Base-by-base conservation (phyloP, 1,139 yeast species). In the Hyphopichia khmerensis region DNA sequence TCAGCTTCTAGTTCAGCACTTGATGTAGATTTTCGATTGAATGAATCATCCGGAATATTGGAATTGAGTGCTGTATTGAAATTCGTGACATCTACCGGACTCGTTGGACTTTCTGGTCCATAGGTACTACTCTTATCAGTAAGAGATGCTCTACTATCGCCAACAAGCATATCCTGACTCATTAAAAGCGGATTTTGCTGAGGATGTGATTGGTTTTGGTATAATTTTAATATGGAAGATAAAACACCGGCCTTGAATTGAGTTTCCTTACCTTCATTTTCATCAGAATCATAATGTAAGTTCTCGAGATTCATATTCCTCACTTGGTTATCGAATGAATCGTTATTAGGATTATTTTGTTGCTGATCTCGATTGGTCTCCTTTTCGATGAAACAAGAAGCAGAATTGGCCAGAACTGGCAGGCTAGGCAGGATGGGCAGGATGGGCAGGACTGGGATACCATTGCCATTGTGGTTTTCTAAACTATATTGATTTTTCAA, bases 181-280 rank as follows among this genome's bases (percentile, higher is more conserved):
- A 14, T 30, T 30, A 30, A 30, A 30, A 7, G 16, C 4, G 4
- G 33, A 11, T 14, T 14, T 14, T 11, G 17, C 17, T 30, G 33
- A 4, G 16, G 18, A 30, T 13, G 15, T 13, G 10, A 6, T 13
- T 14, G 57, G 0, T 66, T 62, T 47, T 79, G 83, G 53, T 88
- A 87, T 42, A 89, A 70, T 50, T 82, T 78, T 48, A 89, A 69
- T 48, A 89, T 69, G 2, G 91, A 80, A 0, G 96, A 87, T 30
- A 89, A 72, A 15, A 89, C 91, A 57, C 96, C 96, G 23, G 89
- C 88, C 35, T 75, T 68, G 17, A 30, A 30, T 14, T 30, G 16
- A 0, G 96, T 95, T 0, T 91, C 3, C 16, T 14, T 11, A 4
- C 6, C n/a, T 30, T 30, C 33, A n/a, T n/a, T n/a, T 16, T 30